Base-by-base conservation (phyloP, 2,329 filamentous ascomycete species). In the Aspergillus sp. region DNA sequence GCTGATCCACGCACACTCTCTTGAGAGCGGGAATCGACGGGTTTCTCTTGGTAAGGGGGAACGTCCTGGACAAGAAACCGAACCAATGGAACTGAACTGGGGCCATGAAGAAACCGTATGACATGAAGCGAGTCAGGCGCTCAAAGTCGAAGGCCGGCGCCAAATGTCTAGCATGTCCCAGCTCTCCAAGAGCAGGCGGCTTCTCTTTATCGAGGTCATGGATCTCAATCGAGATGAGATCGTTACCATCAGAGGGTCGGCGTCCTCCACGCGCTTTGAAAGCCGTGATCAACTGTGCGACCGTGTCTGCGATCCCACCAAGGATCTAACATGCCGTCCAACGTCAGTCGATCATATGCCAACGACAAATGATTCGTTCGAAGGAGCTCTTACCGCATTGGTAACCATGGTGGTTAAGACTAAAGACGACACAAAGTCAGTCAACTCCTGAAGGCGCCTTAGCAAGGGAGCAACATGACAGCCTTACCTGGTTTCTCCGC, bases 321-420 rank as follows among this genome's bases (percentile, higher is more conserved):
- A 99, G 87, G 59, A 98, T 80, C 85, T 87, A 66, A 50, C 23
- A 55, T 54, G 13, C 11, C 52, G 58, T 62, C 32, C 50, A 53
- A 32, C 23, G 39, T 65, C 55, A 63, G 62, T 63, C 53, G 61
- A 44, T 50, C 51, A 41, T 36, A 36, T n/a, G 47, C 52, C 56
- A 38, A 27, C 49, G 54, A 25, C n/a, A 36, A n/a, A 25, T 36
- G 27, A 4, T 58, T 49, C 27, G 7, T 50, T 21, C 23, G 13
- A 15, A 32, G 27, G 53, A 42, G 23, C 48, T 36, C 85, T 73
- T 86, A 90, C 89, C 67, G 95, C 91, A 81, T 99, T 99, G 75
- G 94, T 96, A 73, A 97, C 91, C 94, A 99, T 99, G 78, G 96
- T 99, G 64, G 95, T 99, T 71, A 99, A 86, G 44, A 99, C 91